A percentile compares a stretch with the other conserved stretches of the same genome.
These are phyloP conservation scores for Ophiocordyceps camponoti-saundersi DNA, from an alignment of 2,329 filamentous ascomycete genomes.

Conservation along the genomic window DNA sequence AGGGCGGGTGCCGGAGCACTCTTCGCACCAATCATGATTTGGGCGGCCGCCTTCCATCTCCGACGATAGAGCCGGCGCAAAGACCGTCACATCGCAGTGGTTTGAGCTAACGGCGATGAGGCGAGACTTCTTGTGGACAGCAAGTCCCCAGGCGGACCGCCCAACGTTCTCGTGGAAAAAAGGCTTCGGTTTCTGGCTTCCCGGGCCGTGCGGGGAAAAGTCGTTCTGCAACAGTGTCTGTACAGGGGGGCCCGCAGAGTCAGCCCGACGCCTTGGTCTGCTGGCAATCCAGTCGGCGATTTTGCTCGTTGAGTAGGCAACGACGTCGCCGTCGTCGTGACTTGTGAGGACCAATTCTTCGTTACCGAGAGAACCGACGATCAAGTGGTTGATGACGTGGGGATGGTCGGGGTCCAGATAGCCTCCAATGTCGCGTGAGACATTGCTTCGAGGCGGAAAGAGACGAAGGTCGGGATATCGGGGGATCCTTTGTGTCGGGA, in stretches of 20 bases:
- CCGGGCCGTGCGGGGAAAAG: neutral
- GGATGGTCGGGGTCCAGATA: constrained; percentile 31
- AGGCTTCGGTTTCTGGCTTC: constrained; percentile 13
- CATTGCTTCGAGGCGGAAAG: constrained; percentile 21
- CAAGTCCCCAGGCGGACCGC: constrained; percentile 73
- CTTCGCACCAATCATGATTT: constrained; percentile 1
- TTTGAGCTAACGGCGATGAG: constrained; percentile 81
- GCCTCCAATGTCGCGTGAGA: constrained; percentile 25
- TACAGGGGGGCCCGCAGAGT: no score
- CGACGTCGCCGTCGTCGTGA: constrained; percentile 62
- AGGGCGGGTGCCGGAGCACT: constrained; percentile 1
- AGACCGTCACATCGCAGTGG: constrained; percentile 34
- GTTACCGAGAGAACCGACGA: constrained; percentile 50
- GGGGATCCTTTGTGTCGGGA: constrained; percentile 29
- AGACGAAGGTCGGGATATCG: constrained; percentile 32
- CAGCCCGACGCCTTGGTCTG: constrained; percentile 1
- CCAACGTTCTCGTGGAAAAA: constrained; percentile 68
- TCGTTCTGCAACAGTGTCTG: no score
- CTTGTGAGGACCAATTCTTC: constrained; percentile 51
- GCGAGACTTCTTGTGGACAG: constrained; percentile 64
- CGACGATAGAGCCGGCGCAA: constrained; percentile 25
- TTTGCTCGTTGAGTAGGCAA: constrained; percentile 47
- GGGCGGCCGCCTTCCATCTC: constrained; percentile 1
- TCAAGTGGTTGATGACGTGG: constrained; percentile 53
- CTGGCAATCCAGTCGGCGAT: constrained; percentile 27